Base-by-base conservation (phyloP, 331 rosid genomes). In the Pyrus hybrid region DNA sequence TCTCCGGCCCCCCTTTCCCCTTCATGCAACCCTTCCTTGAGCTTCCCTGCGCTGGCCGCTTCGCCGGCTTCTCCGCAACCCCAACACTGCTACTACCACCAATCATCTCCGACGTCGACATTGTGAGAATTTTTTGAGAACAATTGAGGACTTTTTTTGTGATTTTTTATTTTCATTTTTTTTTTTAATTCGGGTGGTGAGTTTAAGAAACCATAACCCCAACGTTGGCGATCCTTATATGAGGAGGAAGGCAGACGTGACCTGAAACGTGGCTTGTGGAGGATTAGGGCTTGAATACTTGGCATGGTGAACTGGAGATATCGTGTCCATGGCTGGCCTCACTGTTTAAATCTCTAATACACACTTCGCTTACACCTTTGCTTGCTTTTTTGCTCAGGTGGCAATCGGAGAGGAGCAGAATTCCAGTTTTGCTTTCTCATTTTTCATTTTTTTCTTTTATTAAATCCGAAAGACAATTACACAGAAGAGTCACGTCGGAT, bases 1-100 rank as follows among this genome's bases (percentile, higher is more conserved):
- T 94, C 26, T 92, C 96, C 0, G 99, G 99, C 22, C 97, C 99
- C 5, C 99, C 99, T 41, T 94, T 94, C 3, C 97, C 99, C 76
- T 92, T 80, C 99, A 94, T 94, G 25, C 97, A 94, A n/a, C 97
- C 99, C 62, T 94, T 94, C 61, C 97, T 78, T 0, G 99, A 90
- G 80, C 90, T 90, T 2, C 97, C 96, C 18, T 90, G 97, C 0
- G 89, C 84, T 3, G 89, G 69, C 53, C 70, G 80, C 74, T 79
- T 91, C 78, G 17, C 37, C 53, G 54, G 82, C 53, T 83, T 84
- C 80, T 84, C 88, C 61, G 56, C 87, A 20, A 25, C 63, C 20
- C 11, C 54, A 23, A 61, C 41, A 22, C 69, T 18, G 67, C 5
- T 43, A 43, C 14, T 41, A 43, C 17, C 56, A 49, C n/a, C 56